Evolutionary conservation across 345 rosid genomes (phyloP).

Genomic region (Aurinia saxatilis): DNA sequence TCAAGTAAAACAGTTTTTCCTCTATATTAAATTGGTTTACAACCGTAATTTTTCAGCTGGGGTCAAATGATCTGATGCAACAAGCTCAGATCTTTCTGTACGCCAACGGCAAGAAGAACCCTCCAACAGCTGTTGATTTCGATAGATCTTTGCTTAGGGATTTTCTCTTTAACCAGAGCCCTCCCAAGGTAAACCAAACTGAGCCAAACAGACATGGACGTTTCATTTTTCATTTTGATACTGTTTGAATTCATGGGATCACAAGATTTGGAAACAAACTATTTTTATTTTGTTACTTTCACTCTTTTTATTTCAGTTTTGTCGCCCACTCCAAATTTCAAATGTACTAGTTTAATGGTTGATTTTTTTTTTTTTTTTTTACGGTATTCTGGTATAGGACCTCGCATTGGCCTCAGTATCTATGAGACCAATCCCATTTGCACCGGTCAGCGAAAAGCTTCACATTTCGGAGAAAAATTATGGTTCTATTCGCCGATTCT

Average conservation of each 20-base stretch:
- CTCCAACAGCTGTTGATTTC: constrained; percentile 90
- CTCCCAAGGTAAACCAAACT: constrained; percentile 55
- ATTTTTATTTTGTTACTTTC: neutral
- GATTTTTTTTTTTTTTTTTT: too few relatives aligned
- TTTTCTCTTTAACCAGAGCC: constrained; percentile 77
- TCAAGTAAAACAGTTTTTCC: neutral
- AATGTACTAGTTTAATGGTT: too few relatives aligned
- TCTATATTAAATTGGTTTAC: too few relatives aligned
- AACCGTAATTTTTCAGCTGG: constrained; percentile 38
- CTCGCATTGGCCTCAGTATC: constrained; percentile 90
- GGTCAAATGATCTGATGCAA: constrained; percentile 62
- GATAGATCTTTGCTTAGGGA: constrained; percentile 70
- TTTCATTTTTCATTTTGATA: too few relatives aligned
- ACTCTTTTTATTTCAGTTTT: too few relatives aligned
- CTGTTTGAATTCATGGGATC: too few relatives aligned
- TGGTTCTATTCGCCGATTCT: constrained; percentile 46
- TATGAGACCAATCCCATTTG: constrained; percentile 89
- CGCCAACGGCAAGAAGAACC: constrained; percentile 72
- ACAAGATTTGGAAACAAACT: too few relatives aligned
- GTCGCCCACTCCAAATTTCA: too few relatives aligned
- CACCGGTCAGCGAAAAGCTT: constrained; percentile 84
- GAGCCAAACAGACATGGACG: too few relatives aligned
- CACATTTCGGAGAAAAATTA: constrained; percentile 43
- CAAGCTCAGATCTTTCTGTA: constrained; percentile 72
- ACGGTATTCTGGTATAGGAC: constrained; percentile 40